Evolutionary conservation across 352 stramenopile species (phyloP).

Genomic region (Phytophthora sansomeana): DNA sequence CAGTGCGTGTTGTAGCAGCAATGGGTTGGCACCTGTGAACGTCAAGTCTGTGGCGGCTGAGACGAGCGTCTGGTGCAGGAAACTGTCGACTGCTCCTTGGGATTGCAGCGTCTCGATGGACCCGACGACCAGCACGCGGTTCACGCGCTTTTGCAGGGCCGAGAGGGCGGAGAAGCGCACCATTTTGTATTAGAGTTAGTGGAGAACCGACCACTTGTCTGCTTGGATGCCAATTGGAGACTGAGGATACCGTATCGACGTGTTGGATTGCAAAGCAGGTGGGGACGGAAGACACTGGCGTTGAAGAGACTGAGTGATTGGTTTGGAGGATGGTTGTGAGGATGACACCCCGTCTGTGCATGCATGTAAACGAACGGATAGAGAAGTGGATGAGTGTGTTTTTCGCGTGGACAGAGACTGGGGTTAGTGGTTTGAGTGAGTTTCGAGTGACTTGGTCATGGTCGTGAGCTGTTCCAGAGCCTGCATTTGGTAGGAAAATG

Average conservation of each 20-base stretch:
- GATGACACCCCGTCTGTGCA: neutral
- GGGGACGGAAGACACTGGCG: neutral
- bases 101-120: constrained; percentile 52
- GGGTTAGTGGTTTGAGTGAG: neutral
- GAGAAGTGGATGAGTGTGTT: neutral
- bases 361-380: neutral
- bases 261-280: neutral
- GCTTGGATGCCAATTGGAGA: neutral
- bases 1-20: constrained; percentile 64
- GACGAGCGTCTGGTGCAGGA: constrained; percentile 51
- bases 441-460: neutral
- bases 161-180: constrained; percentile 43
- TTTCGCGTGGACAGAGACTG: neutral
- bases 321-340: neutral
- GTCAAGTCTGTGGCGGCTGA: constrained; percentile 22
- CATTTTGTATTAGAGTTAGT: no score
- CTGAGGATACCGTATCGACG: neutral
- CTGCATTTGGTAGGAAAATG: neutral
- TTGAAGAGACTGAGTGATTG: neutral
- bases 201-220: no score
- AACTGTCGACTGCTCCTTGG: constrained; percentile 39
- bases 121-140: constrained; percentile 64
- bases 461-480: neutral
- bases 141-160: constrained; percentile 42
- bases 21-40: constrained; percentile 45